phyloP scores from a whole-genome alignment of 176 grass and related monocot species.

The Carex parvula region DNA sequence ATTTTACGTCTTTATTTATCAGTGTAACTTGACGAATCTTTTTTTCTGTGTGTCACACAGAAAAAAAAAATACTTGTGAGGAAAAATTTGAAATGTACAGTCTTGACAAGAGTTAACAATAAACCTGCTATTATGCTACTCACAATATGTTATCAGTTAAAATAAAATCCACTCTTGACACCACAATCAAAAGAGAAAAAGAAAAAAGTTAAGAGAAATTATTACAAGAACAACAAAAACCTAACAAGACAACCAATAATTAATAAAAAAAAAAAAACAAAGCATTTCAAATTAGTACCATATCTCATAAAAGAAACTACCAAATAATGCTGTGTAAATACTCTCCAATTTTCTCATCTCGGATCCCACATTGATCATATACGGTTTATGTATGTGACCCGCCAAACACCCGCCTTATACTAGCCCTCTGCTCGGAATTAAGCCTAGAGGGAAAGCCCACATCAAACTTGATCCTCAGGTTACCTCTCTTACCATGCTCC shows the following conservation, averaged over 20 bases:
- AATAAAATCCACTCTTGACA: slow-evolving; percentile 21
- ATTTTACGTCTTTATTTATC: neutral
- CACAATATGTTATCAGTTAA: slow-evolving; percentile 25
- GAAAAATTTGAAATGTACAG: slow-evolving; percentile 7
- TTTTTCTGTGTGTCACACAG: no score
- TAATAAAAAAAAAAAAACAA: neutral
- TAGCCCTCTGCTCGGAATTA: slow-evolving; percentile 58
- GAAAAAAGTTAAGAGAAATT: neutral
- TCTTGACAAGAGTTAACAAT: slow-evolving; percentile 24
- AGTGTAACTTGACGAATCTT: no score
- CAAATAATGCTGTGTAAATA: neutral
- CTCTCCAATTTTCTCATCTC: neutral
- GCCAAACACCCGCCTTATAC: slow-evolving; percentile 67
- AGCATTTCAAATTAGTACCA: slow-evolving; percentile 11
- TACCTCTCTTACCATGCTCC: slow-evolving; percentile 82
- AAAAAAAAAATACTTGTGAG: neutral
- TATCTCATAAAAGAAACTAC: slow-evolving; percentile 16
- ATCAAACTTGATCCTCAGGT: slow-evolving; percentile 86
- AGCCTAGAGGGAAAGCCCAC: slow-evolving; percentile 70
- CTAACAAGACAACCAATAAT: slow-evolving; percentile 4
- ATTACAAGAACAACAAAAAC: slow-evolving; percentile 29
- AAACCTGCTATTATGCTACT: neutral
- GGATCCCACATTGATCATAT: neutral
- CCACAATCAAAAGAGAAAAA: slow-evolving; percentile 3
- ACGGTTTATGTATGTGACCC: slow-evolving; percentile 25